Evolutionary conservation across 768 basidiomycete genomes (phyloP).

Genomic region (Saitozyma sp.): DNA sequence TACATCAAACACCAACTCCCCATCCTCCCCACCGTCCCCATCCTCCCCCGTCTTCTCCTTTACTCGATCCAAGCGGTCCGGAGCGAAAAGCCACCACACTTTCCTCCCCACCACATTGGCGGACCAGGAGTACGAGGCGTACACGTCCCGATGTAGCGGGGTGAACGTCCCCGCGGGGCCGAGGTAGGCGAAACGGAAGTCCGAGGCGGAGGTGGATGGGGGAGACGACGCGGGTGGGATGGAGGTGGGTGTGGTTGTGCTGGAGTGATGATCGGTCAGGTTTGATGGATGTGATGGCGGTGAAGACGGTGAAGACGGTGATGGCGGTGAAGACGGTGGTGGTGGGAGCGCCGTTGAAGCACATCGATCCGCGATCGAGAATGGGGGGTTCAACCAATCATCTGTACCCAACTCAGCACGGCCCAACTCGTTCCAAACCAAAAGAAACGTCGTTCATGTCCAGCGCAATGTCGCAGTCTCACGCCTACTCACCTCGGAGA

Average conservation of each 20-base stretch:
- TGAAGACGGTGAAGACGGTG: neutral
- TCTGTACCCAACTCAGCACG: conserved; percentile 16
- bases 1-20: conserved; percentile 44
- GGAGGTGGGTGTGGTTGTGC: neutral
- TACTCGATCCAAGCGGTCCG: conserved; percentile 15
- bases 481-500: conserved; percentile 40
- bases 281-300: neutral
- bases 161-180: conserved; percentile 49
- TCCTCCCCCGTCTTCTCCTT: conserved; percentile 7
- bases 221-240: neutral
- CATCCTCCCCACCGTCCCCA: neutral
- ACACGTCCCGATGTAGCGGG: conserved; percentile 52
- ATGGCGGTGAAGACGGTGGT: too few species aligned
- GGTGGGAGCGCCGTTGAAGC: neutral
- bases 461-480: neutral
- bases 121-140: conserved; percentile 51
- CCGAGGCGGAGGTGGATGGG: conserved; percentile 10
- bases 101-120: conserved; percentile 51
- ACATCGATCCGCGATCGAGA: conserved; percentile 8
- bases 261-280: neutral
- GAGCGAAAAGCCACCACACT: conserved; percentile 51
- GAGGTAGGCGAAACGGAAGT: conserved; percentile 51
- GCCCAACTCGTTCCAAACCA: neutral
- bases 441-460: too few species aligned
- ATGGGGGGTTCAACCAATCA: conserved; percentile 49